Conservation (phyloP, 2,329 filamentous ascomycete species). For the Didymosphaeria variabile region DNA sequence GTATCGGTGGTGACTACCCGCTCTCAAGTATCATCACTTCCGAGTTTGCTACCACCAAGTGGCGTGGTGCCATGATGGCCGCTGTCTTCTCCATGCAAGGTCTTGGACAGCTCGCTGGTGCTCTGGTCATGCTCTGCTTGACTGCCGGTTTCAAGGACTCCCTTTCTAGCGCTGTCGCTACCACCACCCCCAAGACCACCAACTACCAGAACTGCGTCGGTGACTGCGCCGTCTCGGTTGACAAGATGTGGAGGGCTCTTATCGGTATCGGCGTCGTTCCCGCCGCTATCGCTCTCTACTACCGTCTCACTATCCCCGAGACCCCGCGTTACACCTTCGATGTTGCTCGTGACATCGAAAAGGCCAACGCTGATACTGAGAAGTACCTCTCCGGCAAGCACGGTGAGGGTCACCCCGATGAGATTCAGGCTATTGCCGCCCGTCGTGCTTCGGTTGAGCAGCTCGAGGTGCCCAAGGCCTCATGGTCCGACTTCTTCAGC, state of each 20-base stretch:
- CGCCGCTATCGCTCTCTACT: constrained; percentile 53
- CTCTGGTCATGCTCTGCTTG: constrained; percentile 46
- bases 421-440: constrained; percentile 68
- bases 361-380: constrained; percentile 73
- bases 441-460: constrained; percentile 63
- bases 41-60: constrained; percentile 54
- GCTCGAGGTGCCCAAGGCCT: constrained; percentile 74
- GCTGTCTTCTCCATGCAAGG: constrained; percentile 57
- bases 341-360: constrained; percentile 50
- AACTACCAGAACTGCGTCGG: constrained; percentile 39
- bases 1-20: constrained; percentile 77
- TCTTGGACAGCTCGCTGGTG: constrained; percentile 52
- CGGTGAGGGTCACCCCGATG: constrained; percentile 71
- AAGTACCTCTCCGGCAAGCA: constrained; percentile 75
- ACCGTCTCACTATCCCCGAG: constrained; percentile 55
- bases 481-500: constrained; percentile 73
- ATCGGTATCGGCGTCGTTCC: constrained; percentile 54
- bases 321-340: constrained; percentile 54
- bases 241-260: constrained; percentile 54
- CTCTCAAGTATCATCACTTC: constrained; percentile 84
- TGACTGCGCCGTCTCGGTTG: constrained; percentile 45
- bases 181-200: background rate
- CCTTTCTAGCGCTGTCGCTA: constrained; percentile 24
- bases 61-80: constrained; percentile 53
- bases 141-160: constrained; percentile 43